Evolutionary conservation across 352 stramenopile genomes (phyloP), one percentile per base, ranked within the genome.

Genomic region (Pythium myriotylum): DNA sequence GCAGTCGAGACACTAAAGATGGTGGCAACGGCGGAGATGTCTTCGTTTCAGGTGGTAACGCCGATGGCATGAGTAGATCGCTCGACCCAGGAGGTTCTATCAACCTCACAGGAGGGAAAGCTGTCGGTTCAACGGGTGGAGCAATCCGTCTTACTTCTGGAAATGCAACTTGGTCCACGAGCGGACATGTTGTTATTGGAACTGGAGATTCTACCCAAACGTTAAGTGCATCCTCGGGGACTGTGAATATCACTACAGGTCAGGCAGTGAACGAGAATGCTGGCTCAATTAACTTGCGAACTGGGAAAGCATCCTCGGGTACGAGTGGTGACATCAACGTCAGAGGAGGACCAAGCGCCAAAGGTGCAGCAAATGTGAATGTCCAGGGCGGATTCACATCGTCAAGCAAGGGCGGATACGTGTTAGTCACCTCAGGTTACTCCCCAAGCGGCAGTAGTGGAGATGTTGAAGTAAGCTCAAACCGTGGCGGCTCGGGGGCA

Each of bases 1-100:
- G 52, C 50, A 80, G 67, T 57, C 41, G 54, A 54, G 73, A 91
- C 68, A 59, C 51, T 13, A 81, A 86, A 43, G 70, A 89, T 55
- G 83, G 83, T 20, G 85, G 84, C 6, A 72, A 86, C 55, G 84
- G 81, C 40, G 87, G 87, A 53, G 77, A 85, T 43, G 61, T 95
- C 3, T 68, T 73, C n/a, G 23, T 95, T 20, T 74, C 77, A 33
- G 84, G 81, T 59, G 87, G 85, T 26, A 67, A 77, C 51, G 81
- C 72, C n/a, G 73, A 68, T 27, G 84, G 85, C 47, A 73, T 72
- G 29, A 83, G 60, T 47, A 29, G 52, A 14, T 47, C 54, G n/a
- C 66, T 59, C 14, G 80, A 89, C 51, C 67, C 64, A 27, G 84
- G 73, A 56, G 84, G 84, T 46, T 78, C 77, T 33, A 67, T 89